Evolutionary conservation across 805 yeast species (phyloP).

Genomic region (Diddensiella santjacobensis): DNA sequence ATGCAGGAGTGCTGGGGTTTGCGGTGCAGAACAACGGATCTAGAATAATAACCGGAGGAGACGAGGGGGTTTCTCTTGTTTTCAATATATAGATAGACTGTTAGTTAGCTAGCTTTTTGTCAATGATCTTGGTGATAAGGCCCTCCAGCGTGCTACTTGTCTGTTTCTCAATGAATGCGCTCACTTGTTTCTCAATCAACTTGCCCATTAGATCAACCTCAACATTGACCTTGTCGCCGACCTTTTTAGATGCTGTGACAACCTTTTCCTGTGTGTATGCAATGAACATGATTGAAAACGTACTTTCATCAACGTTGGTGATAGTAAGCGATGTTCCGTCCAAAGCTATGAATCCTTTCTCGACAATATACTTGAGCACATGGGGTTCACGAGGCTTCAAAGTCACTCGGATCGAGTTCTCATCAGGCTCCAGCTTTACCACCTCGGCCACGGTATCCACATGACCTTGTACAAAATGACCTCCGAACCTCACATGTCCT

Average conservation of each 20-base stretch:
- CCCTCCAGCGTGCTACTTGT: slow-evolving; percentile 45
- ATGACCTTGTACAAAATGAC: slow-evolving; percentile 97
- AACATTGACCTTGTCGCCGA: slow-evolving; percentile 71
- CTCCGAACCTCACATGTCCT: slow-evolving; percentile 83
- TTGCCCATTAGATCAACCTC: slow-evolving; percentile 96
- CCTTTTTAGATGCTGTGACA: slow-evolving; percentile 57
- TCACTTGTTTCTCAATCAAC: slow-evolving; percentile 82
- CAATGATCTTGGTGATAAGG: slow-evolving; percentile 48
- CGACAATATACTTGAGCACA: slow-evolving; percentile 71
- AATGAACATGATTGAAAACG: slow-evolving; percentile 85
- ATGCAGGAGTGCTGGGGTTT: slow-evolving; percentile 90
- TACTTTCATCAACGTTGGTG: slow-evolving; percentile 64
- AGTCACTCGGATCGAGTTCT: slow-evolving; percentile 71
- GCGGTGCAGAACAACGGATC: slow-evolving; percentile 61
- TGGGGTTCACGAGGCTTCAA: slow-evolving; percentile 65
- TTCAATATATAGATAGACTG: slow-evolving; percentile 37
- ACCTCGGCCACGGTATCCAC: slow-evolving; percentile 84
- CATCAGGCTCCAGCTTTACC: slow-evolving; percentile 50
- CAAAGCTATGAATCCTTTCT: slow-evolving; percentile 88
- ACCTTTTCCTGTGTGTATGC: slow-evolving; percentile 86
- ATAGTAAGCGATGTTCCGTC: slow-evolving; percentile 95
- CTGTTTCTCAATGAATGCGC: slow-evolving; percentile 48
- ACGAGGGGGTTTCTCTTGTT: slow-evolving; percentile 88
- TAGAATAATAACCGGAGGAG: slow-evolving; percentile 87
- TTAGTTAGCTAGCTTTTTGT: slow-evolving; percentile 35